Evolutionary conservation across 169 alveolate species (phyloP), one percentile per base, ranked within the genome.

Genomic region (Plasmodium chabaudi): DNA sequence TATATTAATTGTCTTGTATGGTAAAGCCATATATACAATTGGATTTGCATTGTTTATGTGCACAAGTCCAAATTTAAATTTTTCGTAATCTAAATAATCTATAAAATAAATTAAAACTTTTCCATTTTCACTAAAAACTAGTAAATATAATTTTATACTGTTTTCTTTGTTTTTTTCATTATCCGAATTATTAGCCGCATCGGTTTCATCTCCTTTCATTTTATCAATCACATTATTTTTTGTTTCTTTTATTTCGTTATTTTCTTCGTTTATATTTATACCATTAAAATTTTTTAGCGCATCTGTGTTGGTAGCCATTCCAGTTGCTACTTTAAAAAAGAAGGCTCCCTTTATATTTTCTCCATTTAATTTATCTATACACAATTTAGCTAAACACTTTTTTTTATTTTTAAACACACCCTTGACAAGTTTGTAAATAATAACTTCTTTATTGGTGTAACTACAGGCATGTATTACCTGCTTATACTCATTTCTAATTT

Each of bases 381-480:
- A n/a, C 12, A 86, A 64, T 64, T 86, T 86, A 5, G 53, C 34
- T 9, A 67, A 10, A 64, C 86, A 69, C 39, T 86, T 68, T 63
- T 86, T 57, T 42, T 86, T 86, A 70, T 59, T 69, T 51, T 86
- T 86, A 39, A 21, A 27, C 60, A 49, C 47, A 10, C 87, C 87
- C 55, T 86, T 86, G n/a, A 86, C 86, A 25, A 69, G 59, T 86
- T 86, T 86, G 53, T 68, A 59, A 19, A 86, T 46, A n/a, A 59
- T 65, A 25, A 64, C 74, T 21, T 70, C 73, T 39, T 71, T 69
- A 57, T 39, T 57, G 1, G 77, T 57, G 46, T 86, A 86, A 69
- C 87, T 44, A 59, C 91, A 86, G 1, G 69, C 91, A 61, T 86
- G 74, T 63, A 86, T 86, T 3, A 86, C 87, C 34, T 86, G 87